Base-by-base conservation (phyloP, 2,329 filamentous ascomycete species). In the Atkinsonella hypoxylon region DNA sequence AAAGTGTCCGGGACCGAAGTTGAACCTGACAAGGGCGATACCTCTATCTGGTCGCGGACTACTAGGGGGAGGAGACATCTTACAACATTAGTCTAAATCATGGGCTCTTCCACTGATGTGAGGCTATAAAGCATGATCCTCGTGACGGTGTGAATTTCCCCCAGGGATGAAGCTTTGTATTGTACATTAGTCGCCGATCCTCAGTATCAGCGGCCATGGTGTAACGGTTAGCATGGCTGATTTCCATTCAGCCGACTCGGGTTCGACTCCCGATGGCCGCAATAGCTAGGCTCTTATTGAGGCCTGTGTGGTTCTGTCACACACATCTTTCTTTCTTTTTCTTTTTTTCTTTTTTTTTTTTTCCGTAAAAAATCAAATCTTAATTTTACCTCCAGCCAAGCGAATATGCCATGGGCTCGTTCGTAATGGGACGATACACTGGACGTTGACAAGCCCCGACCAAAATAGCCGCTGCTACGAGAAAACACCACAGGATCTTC, bases 1-100 rank as follows among this genome's bases (percentile, higher is more conserved):
- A 69, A 57, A 4, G 60, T 56, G 30, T 69, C 66, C 4, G 69
- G 47, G 1, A 0, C 70, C 70, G 47, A 78, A 68, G 26, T 65
- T 63, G 54, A 68, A 70, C 26, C 61, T 66, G 1, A 57, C 55
- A 54, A 66, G 70, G 1, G 70, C 54, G 18, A 67, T 59, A 20
- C 70, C 56, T 30, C 62, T 67, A 44, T 58, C 58, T 59, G 13
- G 51, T 54, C 0, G 57, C 26, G 47, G 50, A 31, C 10, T 36
- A 32, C 36, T n/a, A 20, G 31, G 12, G 13, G 20, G n/a, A 13
- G 47, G 39, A 18, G 31, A 38, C 47, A 44, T 36, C 10, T 32
- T 6, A 7, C 31, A 7, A 7, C 31, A 32, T 32, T 32, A 6
- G 6, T 12, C 6, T 32, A 12, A 32, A 6, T 32, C 31, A 12